A percentile compares a stretch with the other conserved stretches of the same genome.
Conservation (phyloP, 2,329 filamentous ascomycete genomes). For the Coniochaeta sp. region DNA sequence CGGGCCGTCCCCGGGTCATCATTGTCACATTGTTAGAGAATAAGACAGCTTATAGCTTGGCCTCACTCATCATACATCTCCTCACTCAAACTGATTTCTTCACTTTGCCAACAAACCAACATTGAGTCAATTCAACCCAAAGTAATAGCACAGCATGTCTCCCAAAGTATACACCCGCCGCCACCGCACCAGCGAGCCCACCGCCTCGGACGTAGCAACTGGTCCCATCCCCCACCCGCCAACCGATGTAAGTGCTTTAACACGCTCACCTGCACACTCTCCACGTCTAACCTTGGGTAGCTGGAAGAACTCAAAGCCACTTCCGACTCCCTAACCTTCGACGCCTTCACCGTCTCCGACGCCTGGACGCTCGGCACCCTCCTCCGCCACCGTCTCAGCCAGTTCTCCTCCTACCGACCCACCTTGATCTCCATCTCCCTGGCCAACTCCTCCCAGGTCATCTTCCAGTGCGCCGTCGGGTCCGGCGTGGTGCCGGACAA, state of each 20-base stretch:
- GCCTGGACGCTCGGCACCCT: conserved; percentile 60
- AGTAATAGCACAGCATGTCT: background rate
- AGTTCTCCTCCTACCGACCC: conserved; percentile 38
- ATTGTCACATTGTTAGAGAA: too few relatives aligned
- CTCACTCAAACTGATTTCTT: too few relatives aligned
- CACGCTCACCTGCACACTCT: too few relatives aligned
- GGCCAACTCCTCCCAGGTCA: conserved; percentile 48
- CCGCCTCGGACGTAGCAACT: background rate
- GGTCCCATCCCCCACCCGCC: conserved; percentile 11
- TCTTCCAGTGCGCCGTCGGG: conserved; percentile 66
- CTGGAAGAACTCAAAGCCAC: conserved; percentile 17
- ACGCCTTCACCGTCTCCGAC: conserved; percentile 54
- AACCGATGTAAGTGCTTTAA: conserved; percentile 11
- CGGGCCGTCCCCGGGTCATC: too few relatives aligned
- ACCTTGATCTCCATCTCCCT: conserved; percentile 59
- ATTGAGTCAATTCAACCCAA: background rate
- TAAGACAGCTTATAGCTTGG: too few relatives aligned
- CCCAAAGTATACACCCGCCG: conserved; percentile 1
- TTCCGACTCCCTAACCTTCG: conserved; percentile 34
- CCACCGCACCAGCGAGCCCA: background rate
- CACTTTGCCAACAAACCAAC: too few relatives aligned
- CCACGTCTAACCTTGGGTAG: too few relatives aligned
- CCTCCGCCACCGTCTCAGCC: conserved; percentile 53
- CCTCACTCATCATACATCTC: too few relatives aligned
- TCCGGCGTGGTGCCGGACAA: conserved; percentile 65